Evolutionary conservation across 768 basidiomycete species (phyloP).

Genomic region (Mycena amicta): DNA sequence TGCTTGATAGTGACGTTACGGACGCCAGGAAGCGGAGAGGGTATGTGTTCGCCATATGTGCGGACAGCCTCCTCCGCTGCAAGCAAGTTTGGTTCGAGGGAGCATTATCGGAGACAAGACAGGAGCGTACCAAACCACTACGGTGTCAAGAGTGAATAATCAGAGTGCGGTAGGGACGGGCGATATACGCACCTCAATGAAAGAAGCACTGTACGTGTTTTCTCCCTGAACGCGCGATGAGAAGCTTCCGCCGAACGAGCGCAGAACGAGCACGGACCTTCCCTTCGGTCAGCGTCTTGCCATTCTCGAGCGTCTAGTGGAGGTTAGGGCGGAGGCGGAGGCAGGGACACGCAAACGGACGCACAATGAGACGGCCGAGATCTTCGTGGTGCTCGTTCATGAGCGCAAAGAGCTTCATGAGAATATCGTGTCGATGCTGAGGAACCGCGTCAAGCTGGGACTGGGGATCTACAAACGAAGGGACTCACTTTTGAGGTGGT

Average conservation of each 20-base stretch:
- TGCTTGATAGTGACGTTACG: constrained; percentile 94
- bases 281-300: constrained; percentile 84
- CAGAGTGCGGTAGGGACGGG: neutral
- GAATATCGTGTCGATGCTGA: constrained; percentile 80
- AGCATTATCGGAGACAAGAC: neutral
- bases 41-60: constrained; percentile 90
- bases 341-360: constrained; percentile 30
- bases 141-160: neutral
- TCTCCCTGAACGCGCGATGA: constrained; percentile 57
- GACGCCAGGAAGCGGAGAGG: constrained; percentile 64
- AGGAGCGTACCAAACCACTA: constrained; percentile 82
- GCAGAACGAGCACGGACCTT: constrained; percentile 49
- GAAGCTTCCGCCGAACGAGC: neutral
- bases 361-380: constrained; percentile 80
- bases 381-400: constrained; percentile 89
- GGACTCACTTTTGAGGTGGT: constrained; percentile 80
- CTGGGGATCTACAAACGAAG: neutral
- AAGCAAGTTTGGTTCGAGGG: constrained; percentile 16
- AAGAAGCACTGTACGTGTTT: constrained; percentile 82
- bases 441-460: constrained; percentile 3
- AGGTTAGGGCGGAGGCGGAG: constrained; percentile 28
- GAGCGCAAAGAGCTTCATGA: constrained; percentile 75
- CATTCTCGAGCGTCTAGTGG: constrained; percentile 88
- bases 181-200: constrained; percentile 62
- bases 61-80: constrained; percentile 90